phyloP scores from a whole-genome alignment of 176 grass and related monocot genomes.

The bread wheat (Triticum aestivum) region DNA sequence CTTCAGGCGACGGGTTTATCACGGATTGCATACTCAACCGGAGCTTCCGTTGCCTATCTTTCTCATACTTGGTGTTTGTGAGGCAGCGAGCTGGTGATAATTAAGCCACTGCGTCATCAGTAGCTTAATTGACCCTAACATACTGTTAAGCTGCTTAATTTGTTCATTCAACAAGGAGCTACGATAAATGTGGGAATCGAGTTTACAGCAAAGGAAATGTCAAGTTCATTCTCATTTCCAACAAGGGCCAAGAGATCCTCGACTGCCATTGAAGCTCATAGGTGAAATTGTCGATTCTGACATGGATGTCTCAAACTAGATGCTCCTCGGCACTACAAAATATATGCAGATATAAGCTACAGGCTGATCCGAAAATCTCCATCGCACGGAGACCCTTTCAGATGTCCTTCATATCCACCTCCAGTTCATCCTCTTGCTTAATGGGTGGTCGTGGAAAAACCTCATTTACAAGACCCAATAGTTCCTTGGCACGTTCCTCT shows the following conservation, averaged over 20 bases:
- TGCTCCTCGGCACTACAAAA: no score
- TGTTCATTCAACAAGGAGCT: neutral
- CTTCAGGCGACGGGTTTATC: no score
- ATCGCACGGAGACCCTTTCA: neutral
- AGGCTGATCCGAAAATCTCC: neutral
- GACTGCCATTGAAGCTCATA: neutral
- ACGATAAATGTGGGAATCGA: neutral
- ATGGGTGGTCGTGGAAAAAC: constrained; percentile 34
- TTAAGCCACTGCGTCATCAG: no score
- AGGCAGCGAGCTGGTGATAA: no score
- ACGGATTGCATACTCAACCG: no score
- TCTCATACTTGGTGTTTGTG: no score
- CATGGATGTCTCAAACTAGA: neutral
- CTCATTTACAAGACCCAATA: constrained; percentile 47
- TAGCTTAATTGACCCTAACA: no score
- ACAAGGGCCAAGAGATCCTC: no score
- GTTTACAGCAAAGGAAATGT: neutral
- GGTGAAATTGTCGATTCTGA: neutral
- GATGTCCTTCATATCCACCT: neutral
- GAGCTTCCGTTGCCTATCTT: no score
- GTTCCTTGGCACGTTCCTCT: constrained; percentile 19
- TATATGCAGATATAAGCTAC: no score
- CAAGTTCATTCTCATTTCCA: neutral
- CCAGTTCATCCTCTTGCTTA: constrained; percentile 15
- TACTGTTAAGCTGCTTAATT: no score